A percentile compares a stretch with the other conserved stretches of the same genome.
Conservation (phyloP, 352 stramenopile genomes). For the Globisporangium acanthophoron region DNA sequence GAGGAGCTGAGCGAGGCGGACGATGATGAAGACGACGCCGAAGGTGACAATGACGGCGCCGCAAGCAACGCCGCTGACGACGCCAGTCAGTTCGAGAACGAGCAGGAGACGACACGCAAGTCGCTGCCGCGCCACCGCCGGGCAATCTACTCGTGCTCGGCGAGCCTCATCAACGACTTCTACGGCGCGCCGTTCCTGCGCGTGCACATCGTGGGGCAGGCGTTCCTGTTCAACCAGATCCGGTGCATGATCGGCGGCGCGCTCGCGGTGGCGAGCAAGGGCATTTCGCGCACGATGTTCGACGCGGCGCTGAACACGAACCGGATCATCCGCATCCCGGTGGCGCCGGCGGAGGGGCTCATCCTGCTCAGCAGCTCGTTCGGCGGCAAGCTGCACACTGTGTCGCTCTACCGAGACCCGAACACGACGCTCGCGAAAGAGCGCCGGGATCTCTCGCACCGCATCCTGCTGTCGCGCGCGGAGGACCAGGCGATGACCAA, state of each 20-base stretch:
- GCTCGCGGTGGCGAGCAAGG: slow-evolving; percentile 72
- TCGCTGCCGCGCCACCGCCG: slow-evolving; percentile 60
- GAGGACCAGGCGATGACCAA: slow-evolving; percentile 52
- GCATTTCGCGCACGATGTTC: slow-evolving; percentile 59
- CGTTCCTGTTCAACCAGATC: slow-evolving; percentile 89
- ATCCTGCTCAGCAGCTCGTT: slow-evolving; percentile 82
- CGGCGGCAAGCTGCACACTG: slow-evolving; percentile 69
- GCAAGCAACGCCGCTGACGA: slow-evolving; percentile 6
- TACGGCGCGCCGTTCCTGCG: slow-evolving; percentile 56
- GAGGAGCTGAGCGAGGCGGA: background rate
- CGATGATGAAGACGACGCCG: slow-evolving; percentile 6
- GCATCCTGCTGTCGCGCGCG: slow-evolving; percentile 36
- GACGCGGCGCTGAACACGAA: slow-evolving; percentile 75
- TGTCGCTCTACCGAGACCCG: slow-evolving; percentile 64
- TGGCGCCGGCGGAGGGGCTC: slow-evolving; percentile 85
- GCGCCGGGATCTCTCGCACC: slow-evolving; percentile 46
- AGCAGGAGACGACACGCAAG: slow-evolving; percentile 39
- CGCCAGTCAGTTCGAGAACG: slow-evolving; percentile 36
- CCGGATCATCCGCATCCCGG: slow-evolving; percentile 79
- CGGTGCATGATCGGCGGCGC: slow-evolving; percentile 88
- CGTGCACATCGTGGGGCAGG: slow-evolving; percentile 74
- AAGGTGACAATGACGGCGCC: background rate
- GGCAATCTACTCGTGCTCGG: slow-evolving; percentile 74
- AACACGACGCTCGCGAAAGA: slow-evolving; percentile 62
- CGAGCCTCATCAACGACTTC: slow-evolving; percentile 54